phyloP scores from a whole-genome alignment of 345 rosid species.

The Corymbia maculata region DNA sequence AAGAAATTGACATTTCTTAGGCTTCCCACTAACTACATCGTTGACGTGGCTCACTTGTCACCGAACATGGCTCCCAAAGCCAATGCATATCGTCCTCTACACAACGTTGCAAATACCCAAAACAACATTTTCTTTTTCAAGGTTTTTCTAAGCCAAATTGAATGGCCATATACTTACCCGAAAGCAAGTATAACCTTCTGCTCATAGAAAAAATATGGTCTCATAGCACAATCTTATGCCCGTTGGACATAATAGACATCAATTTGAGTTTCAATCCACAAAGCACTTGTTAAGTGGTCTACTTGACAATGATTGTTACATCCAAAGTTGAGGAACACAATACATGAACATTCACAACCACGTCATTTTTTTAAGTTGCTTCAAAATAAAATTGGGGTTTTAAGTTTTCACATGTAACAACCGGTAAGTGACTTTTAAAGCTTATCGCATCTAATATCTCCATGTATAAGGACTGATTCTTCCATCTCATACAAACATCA shows the following conservation, averaged over 20 bases:
- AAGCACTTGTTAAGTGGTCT: too few species aligned
- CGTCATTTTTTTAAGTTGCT: too few species aligned
- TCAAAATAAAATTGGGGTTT: too few species aligned
- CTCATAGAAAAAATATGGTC: neutral
- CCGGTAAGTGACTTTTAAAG: too few species aligned
- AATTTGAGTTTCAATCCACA: neutral
- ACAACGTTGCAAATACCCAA: too few species aligned
- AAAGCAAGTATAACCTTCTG: neutral
- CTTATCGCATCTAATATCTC: too few species aligned
- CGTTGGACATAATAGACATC: neutral
- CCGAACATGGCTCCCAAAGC: neutral
- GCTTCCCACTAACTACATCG: neutral
- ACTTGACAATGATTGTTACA: neutral
- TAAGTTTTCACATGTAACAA: too few species aligned
- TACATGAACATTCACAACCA: too few species aligned
- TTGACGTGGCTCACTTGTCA: neutral
- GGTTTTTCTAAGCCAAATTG: neutral
- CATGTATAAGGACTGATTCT: too few species aligned
- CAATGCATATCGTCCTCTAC: neutral
- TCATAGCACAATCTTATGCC: neutral
- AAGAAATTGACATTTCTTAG: neutral
- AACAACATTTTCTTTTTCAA: neutral
- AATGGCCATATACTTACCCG: neutral
- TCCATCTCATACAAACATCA: neutral
- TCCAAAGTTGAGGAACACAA: too few species aligned